Conservation (phyloP, 257 asterid genomes). For the Fraxinus excelsior region DNA sequence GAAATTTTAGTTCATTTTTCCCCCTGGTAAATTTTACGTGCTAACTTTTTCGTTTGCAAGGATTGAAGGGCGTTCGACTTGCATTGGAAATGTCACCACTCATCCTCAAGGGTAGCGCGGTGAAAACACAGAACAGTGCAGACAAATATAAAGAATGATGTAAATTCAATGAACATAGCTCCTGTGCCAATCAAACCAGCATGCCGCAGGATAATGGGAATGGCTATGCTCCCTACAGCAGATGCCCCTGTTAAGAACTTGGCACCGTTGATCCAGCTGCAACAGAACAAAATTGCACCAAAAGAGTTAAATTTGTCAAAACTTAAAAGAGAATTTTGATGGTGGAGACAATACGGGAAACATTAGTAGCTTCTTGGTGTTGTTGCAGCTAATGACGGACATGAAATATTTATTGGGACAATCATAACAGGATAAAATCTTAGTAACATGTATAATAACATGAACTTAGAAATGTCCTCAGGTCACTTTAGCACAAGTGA, state of each 20-base stretch:
- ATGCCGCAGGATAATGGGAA: conserved; percentile 88
- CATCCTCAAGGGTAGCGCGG: conserved; percentile 90
- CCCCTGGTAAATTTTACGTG: background rate
- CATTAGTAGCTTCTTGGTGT: background rate
- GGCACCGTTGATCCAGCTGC: conserved; percentile 93
- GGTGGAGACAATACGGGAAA: background rate
- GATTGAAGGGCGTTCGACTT: background rate
- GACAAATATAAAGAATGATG: conserved; percentile 83
- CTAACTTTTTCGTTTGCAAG: background rate
- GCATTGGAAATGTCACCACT: conserved; percentile 54
- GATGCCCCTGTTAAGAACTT: conserved; percentile 96
- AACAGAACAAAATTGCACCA: background rate
- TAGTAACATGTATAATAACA: too few species aligned
- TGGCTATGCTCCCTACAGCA: conserved; percentile 93
- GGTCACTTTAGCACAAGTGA: background rate
- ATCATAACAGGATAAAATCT: background rate
- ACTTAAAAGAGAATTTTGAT: background rate
- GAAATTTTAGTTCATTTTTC: background rate
- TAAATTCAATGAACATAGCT: conserved; percentile 92
- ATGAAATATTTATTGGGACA: background rate
- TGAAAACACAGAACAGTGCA: conserved; percentile 95
- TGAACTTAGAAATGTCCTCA: too few species aligned
- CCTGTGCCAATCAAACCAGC: conserved; percentile 82
- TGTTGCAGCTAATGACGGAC: background rate
- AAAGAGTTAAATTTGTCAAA: background rate